Base-by-base conservation (phyloP, 2,329 filamentous ascomycete species). In the Nothopassalora personata region DNA sequence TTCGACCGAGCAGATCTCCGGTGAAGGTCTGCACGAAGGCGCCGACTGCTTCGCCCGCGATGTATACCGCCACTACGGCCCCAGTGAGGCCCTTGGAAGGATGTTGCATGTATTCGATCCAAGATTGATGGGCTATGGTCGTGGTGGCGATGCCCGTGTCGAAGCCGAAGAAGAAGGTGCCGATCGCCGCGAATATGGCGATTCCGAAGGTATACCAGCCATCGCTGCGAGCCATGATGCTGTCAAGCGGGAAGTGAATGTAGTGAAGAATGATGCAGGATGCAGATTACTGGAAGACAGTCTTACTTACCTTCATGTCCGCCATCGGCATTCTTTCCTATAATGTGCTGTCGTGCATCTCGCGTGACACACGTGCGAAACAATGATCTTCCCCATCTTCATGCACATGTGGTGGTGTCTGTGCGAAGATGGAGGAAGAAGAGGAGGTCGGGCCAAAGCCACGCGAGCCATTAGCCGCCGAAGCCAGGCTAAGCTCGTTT, bases 81-180 rank as follows among this genome's bases (percentile, higher is more conserved):
- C 83, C 83, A 1, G 81, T 84, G 15, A 84, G 68, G 4, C 77
- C 81, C 62, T 80, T 75, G 3, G 80, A 82, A 2, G 83, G 83
- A 52, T 81, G 67, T 11, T 75, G 57, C 82, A 85, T 85, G 69
- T 85, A 85, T 47, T 81, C 75, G 48, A 82, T 78, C 82, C 82
- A 85, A 66, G 81, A 83, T 64, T 81, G 67, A 66, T 85, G 83
- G 2, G 83, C 82, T 57, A 85, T 85, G 19, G 83, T 84, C 15
- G 82, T 84, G 11, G 82, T 85, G 4, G 81, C 82, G 57, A 84
- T 84, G 30, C 82, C 82, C 0, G 82, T 84, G 67, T 84, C 83
- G 60, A 84, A 84, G 2, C 82, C 82, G 68, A 83, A 85, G 56
- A 84, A 74, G 68, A 84, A 83, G 0, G 82, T 84, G 62, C 82